Evolutionary conservation across 768 basidiomycete genomes (phyloP).

Genomic region (Trametes cingulata): DNA sequence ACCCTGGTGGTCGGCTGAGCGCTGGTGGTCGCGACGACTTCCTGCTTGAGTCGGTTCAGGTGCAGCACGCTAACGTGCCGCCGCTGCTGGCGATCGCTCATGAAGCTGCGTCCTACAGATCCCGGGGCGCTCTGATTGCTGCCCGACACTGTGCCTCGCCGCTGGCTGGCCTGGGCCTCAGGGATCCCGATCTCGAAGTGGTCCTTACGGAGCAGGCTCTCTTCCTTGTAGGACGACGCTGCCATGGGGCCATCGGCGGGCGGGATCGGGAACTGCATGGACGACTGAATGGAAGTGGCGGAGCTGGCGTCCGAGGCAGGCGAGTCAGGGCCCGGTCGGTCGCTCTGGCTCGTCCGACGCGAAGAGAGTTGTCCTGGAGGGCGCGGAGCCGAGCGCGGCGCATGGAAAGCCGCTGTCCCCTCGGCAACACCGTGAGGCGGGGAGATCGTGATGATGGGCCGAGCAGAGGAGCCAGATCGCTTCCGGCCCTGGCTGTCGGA

Average conservation of each 20-base stretch:
- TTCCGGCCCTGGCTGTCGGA: conserved; percentile 19
- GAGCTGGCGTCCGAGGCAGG: conserved; percentile 1
- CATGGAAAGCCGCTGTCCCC: not conserved
- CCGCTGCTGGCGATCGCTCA: conserved; percentile 5
- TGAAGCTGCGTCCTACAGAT: not conserved
- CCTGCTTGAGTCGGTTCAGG: conserved; percentile 10
- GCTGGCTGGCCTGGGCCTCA: not conserved
- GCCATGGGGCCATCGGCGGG: not conserved
- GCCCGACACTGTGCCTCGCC: conserved; percentile 13
- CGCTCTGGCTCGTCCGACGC: conserved; percentile 12
- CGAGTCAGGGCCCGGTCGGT: conserved; percentile 8
- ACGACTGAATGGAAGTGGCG: conserved; percentile 17
- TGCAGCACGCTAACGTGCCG: conserved; percentile 17
- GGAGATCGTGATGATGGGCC: conserved; percentile 32
- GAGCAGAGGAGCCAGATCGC: conserved; percentile 11
- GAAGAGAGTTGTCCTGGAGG: conserved; percentile 6
- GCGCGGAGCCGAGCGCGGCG: conserved; percentile 16
- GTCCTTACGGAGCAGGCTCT: conserved; percentile 18
- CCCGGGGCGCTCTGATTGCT: not conserved
- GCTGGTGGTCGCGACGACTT: not conserved
- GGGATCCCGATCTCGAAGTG: conserved; percentile 11
- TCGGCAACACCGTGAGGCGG: conserved; percentile 22
- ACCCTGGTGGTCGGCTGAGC: conserved; percentile 1
- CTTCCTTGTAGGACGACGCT: conserved; percentile 20
- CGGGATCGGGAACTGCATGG: conserved; percentile 23